phyloP scores from a whole-genome alignment of 78 protist species.

The Acrasis kona region DNA sequence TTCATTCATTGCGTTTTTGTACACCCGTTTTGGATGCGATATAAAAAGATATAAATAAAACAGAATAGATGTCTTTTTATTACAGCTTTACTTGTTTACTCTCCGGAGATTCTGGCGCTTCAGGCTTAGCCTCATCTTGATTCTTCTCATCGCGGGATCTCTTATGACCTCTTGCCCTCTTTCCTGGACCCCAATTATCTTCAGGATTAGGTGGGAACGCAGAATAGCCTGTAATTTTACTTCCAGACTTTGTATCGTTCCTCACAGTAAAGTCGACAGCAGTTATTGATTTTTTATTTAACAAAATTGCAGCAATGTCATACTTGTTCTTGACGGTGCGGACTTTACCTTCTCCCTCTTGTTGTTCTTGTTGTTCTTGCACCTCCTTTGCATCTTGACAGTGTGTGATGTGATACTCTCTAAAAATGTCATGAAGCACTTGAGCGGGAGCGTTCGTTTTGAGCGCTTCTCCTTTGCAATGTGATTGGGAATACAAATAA shows the following conservation, averaged over 20 bases:
- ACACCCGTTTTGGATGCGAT: neutral
- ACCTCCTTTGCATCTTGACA: too few species aligned
- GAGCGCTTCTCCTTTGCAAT: conserved; percentile 31
- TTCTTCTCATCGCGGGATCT: neutral
- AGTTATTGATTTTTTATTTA: neutral
- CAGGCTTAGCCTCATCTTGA: neutral
- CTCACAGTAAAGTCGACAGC: neutral
- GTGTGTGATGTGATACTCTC: neutral
- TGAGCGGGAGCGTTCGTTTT: conserved; percentile 54
- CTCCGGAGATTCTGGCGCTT: neutral
- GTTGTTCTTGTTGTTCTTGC: too few species aligned
- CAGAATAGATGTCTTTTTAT: neutral
- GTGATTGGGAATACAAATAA: conserved; percentile 32
- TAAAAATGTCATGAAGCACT: conserved; percentile 22
- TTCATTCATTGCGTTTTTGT: neutral
- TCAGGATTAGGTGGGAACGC: neutral
- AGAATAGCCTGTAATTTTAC: neutral
- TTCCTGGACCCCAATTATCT: neutral
- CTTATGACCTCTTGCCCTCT: neutral
- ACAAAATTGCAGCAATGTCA: neutral
- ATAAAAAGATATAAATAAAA: too few species aligned
- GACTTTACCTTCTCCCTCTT: neutral
- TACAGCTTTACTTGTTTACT: neutral
- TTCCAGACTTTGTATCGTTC: neutral
- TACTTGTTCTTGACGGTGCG: neutral